Conservation (phyloP, 352 stramenopile genomes). For the Pelagophyceae sp. region DNA sequence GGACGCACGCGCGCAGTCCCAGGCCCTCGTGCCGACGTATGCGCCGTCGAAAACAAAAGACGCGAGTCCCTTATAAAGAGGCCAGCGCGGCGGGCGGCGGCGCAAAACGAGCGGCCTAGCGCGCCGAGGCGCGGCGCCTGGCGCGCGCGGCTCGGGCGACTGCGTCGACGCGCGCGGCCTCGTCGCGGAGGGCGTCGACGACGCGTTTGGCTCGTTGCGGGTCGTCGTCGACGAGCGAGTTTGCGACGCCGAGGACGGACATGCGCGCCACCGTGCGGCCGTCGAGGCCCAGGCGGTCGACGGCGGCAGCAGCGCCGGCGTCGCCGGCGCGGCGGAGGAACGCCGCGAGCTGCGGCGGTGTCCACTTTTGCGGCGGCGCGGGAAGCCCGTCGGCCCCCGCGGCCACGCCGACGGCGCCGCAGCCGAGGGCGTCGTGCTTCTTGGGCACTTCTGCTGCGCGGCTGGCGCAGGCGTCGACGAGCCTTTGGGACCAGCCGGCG, state of each 20-base stretch:
- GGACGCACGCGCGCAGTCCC: too few relatives aligned
- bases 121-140: background rate
- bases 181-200: background rate
- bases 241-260: background rate
- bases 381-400: background rate
- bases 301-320: background rate
- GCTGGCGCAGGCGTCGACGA: background rate
- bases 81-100: too few relatives aligned
- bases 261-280: background rate
- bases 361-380: background rate
- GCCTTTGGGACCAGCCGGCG: background rate
- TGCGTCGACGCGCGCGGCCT: background rate
- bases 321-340: background rate
- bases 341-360: background rate
- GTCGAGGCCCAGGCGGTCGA: background rate
- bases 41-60: too few relatives aligned
- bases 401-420: background rate
- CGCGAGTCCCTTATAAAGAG: too few relatives aligned
- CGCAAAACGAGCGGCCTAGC: too few relatives aligned
- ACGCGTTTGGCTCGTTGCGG: background rate
- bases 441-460: background rate
- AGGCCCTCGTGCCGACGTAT: too few relatives aligned
- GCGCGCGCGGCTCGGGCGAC: background rate
- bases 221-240: background rate
- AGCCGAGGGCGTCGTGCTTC: background rate